Evolutionary conservation across 1,284 basidiomycete species (phyloP), one percentile per base, ranked within the genome.

Genomic region (Apiotrichum siamense): DNA sequence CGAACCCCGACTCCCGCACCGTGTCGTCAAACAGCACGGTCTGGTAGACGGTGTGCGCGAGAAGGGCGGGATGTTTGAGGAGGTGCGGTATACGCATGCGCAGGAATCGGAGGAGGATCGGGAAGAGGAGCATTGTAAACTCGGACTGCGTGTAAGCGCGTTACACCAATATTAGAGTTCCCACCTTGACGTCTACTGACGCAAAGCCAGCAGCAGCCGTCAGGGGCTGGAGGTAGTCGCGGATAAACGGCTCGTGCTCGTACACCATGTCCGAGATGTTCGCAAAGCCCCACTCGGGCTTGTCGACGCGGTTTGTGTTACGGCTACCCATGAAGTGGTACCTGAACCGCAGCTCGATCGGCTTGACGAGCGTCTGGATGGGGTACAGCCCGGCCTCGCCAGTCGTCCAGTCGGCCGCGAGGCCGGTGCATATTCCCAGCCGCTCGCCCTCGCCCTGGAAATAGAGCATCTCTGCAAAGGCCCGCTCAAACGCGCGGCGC

Each of bases 201-300:
- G 72, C 73, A 65, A 83, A 85, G 25, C 83, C 82, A 3, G 84
- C 81, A 26, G 76, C 69, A 3, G 79, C 75, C 15, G 92, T 70
- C 2, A 94, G 69, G n/a, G 77, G 78, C 70, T 92, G 90, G 24
- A 92, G 75, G 43, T 86, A 78, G n/a, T 75, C 73, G 52, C 87
- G 79, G 77, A 91, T 81, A 73, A 97, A 89, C 20, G 78, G 65
- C 31, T 81, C 77, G 60, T 94, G 90, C 54, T 91, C 86, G 62
- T 88, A 87, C 29, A 83, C 79, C 48, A 85, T 80, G 62, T 96
- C 89, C 25, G 88, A 77, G 17, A 97, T 79, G 69, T 97, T 88
- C 3, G 88, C 86, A 63, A 98, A 87, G 63, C 88, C 97, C 90
- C 94, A 98, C 72, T 97, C 96, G 1, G 94, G 94, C 87, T 96